These are phyloP conservation scores for Dictyostelium capitatum DNA, from an alignment of 78 protist genomes.

Conservation along the genomic window DNA sequence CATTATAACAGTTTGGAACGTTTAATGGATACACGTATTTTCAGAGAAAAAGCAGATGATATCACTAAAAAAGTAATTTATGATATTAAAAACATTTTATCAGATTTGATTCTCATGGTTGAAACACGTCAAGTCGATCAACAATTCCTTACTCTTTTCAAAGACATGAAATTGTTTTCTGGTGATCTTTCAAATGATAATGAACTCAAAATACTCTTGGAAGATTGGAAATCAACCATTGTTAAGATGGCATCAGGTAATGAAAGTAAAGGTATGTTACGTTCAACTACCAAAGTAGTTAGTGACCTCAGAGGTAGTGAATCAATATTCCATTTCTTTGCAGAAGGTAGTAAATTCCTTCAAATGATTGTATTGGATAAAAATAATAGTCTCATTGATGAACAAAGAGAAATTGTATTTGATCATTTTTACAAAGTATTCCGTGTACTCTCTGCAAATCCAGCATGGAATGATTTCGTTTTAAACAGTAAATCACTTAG, in stretches of 20 bases:
- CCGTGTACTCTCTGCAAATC: constrained; percentile 20
- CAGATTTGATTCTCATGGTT: constrained; percentile 43
- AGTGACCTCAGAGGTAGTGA: constrained; percentile 31
- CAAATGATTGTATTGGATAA: constrained; percentile 59
- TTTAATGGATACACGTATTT: constrained; percentile 72
- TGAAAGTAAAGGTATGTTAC: constrained; percentile 3
- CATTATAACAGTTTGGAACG: constrained; percentile 52
- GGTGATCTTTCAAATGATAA: constrained; percentile 32
- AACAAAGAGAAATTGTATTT: constrained; percentile 69
- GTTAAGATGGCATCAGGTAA: constrained; percentile 38
- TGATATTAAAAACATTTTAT: constrained; percentile 45
- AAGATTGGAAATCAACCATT: constrained; percentile 46
- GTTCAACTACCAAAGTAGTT: neutral
- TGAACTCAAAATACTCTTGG: constrained; percentile 49
- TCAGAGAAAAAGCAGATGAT: constrained; percentile 56
- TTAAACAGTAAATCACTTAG: neutral
- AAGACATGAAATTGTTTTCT: constrained; percentile 33
- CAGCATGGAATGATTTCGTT: constrained; percentile 59
- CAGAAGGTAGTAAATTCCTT: constrained; percentile 59
- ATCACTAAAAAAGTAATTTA: constrained; percentile 56
- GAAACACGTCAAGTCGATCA: constrained; percentile 68
- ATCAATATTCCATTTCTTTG: constrained; percentile 17
- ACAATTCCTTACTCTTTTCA: constrained; percentile 18
- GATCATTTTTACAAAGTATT: constrained; percentile 49
- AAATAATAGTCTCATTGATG: neutral